Evolutionary conservation across 306 rosid species (phyloP).

Genomic region (Cotoneaster glaucophyllus): DNA sequence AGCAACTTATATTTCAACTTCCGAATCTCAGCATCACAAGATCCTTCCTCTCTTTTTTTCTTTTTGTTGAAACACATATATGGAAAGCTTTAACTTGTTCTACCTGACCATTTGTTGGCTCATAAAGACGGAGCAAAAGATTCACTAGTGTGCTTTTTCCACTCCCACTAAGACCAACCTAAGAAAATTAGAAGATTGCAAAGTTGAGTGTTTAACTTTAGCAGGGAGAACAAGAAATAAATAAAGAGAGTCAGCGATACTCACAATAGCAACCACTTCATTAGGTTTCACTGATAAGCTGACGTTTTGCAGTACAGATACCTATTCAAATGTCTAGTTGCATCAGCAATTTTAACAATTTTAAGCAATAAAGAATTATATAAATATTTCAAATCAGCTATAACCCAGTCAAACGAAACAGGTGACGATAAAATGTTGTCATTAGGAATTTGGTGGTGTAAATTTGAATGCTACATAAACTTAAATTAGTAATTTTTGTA

Average conservation of each 20-base stretch:
- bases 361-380: slow-evolving; percentile 4
- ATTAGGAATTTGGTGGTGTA: background rate
- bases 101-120: slow-evolving; percentile 96
- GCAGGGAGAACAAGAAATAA: slow-evolving; percentile 12
- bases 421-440: background rate
- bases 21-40: background rate
- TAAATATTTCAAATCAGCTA: slow-evolving; percentile 10
- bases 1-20: background rate
- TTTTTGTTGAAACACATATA: background rate
- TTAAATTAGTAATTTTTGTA: background rate
- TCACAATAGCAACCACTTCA: slow-evolving; percentile 96
- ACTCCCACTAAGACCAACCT: slow-evolving; percentile 99
- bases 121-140: slow-evolving; percentile 89
- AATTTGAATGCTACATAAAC: background rate
- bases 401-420: slow-evolving; percentile 6
- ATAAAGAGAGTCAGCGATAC: slow-evolving; percentile 24
- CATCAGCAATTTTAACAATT: slow-evolving; percentile 15
- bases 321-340: slow-evolving; percentile 43
- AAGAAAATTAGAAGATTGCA: background rate
- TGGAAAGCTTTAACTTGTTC: slow-evolving; percentile 11
- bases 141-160: slow-evolving; percentile 97
- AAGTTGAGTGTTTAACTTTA: slow-evolving; percentile 16
- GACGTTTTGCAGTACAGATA: slow-evolving; percentile 59
- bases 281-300: slow-evolving; percentile 62
- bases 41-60: background rate